Conservation (phyloP, 78 protist genomes). For the Pelomyxa schiedti region DNA sequence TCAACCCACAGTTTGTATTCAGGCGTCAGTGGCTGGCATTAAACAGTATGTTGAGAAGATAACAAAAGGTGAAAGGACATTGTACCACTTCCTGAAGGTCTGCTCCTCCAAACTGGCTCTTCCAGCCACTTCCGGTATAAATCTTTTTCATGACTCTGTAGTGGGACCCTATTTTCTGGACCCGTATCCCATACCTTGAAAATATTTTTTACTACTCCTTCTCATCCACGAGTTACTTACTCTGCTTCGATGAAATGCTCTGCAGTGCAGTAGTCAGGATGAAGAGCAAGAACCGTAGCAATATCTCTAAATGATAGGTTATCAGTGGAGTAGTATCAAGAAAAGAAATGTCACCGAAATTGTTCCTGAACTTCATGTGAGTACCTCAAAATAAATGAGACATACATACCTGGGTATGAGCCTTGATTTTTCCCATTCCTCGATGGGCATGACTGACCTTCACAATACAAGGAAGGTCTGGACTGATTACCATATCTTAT, state of each 20-base stretch:
- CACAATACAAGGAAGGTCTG: neutral
- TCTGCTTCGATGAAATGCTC: neutral
- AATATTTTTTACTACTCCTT: too few species aligned
- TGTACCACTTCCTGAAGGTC: too few species aligned
- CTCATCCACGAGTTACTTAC: too few species aligned
- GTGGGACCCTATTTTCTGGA: neutral
- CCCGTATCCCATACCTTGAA: neutral
- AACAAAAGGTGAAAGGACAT: too few species aligned
- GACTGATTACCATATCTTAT: neutral
- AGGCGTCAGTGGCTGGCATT: too few species aligned
- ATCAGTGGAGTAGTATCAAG: too few species aligned
- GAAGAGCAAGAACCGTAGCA: neutral
- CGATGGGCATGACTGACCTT: neutral
- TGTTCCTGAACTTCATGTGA: too few species aligned
- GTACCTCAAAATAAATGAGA: too few species aligned
- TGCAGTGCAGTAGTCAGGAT: neutral
- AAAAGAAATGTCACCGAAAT: too few species aligned
- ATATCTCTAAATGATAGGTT: neutral
- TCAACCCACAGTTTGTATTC: too few species aligned
- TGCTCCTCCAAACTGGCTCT: neutral
- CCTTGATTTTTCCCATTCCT: neutral
- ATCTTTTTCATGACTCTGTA: neutral
- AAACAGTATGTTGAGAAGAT: too few species aligned
- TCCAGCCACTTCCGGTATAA: neutral
- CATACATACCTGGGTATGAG: too few species aligned